Percentiles rank a stretch among this genome's conserved stretches.
These are phyloP conservation scores for Ophiostoma novo-ulmi DNA, from an alignment of 2,329 filamentous ascomycete species.

Conservation along the genomic window DNA sequence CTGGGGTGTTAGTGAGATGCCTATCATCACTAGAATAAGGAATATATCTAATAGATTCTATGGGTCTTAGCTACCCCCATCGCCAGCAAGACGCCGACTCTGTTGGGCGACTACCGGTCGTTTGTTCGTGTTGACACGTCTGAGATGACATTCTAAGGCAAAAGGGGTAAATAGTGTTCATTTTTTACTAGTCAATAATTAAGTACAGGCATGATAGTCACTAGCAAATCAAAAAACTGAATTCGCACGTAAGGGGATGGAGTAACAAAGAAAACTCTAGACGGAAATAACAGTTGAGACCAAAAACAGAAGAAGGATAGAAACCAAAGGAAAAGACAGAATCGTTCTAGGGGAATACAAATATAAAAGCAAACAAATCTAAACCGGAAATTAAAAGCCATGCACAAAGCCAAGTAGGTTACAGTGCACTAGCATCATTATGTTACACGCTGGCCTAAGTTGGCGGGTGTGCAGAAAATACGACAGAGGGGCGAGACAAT, in stretches of 20 bases:
- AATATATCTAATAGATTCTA: background rate
- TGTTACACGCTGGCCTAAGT: background rate
- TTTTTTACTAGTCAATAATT: background rate
- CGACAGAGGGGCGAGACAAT: background rate
- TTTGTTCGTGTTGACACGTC: background rate
- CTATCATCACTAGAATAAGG: background rate
- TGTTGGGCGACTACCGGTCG: background rate
- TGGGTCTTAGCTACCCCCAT: background rate
- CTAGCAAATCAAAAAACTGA: background rate
- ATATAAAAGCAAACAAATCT: background rate
- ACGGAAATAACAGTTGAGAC: background rate
- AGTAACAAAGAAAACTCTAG: background rate
- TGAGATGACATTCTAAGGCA: too few relatives aligned
- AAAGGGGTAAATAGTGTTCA: background rate
- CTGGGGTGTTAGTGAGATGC: background rate
- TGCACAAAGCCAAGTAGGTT: background rate
- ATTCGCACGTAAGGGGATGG: background rate
- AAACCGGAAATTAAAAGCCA: background rate
- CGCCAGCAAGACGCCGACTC: background rate
- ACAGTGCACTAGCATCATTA: background rate
- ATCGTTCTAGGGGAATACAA: background rate
- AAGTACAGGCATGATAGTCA: background rate
- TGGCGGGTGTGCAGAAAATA: background rate
- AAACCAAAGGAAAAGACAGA: background rate
- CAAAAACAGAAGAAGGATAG: background rate